Base-by-base conservation (phyloP, 2,329 filamentous ascomycete species). In the Apiospora koreana region DNA sequence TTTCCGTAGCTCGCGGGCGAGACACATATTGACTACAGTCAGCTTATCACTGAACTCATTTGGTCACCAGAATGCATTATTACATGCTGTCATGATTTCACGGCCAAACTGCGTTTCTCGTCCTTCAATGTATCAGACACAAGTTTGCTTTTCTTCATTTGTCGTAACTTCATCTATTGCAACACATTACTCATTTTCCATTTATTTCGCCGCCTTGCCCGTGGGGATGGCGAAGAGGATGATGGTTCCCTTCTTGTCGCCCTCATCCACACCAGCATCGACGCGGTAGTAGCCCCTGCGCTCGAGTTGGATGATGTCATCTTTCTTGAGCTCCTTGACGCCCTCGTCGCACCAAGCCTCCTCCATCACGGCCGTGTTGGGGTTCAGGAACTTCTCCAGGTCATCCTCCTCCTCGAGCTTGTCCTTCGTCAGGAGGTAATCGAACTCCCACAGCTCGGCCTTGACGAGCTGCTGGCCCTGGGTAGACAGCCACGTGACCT, bases 261-360 rank as follows among this genome's bases (percentile, higher is more conserved):
- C 86, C 48, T 85, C 83, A 70, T 84, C 78, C 38, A 88, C 80
- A 12, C 85, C 85, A 82, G 89, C 89, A 82, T 98, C 95, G 35
- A 97, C 91, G 68, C 95, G 88, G 85, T 93, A 98, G 83, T 94
- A 98, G 1, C 95, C 95, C 82, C 95, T 94, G 72, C 95, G 88
- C 86, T 98, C 95, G 64, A 98, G 92, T 85, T 98, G 96, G 75
- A 98, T 94, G 73, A 98, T 95, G 76, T 97, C 94, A 77, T 94
- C 93, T 79, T 90, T 91, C 86, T 94, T 94, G 64, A 98, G 85
- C 72, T 89, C 86, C 0, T 88, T 87, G 0, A 97, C 92, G 76
- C 95, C 97, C 77, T 89, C 91, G 78, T 98, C 95, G 35, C 93
- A 94, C 68, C 93, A 80, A 1, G 93, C 94, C 74, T 92, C 88